A percentile compares a stretch with the other conserved stretches of the same genome.
Evolutionary conservation across 2,329 filamentous ascomycete species (phyloP).

Genomic region (Alternaria arborescens): DNA sequence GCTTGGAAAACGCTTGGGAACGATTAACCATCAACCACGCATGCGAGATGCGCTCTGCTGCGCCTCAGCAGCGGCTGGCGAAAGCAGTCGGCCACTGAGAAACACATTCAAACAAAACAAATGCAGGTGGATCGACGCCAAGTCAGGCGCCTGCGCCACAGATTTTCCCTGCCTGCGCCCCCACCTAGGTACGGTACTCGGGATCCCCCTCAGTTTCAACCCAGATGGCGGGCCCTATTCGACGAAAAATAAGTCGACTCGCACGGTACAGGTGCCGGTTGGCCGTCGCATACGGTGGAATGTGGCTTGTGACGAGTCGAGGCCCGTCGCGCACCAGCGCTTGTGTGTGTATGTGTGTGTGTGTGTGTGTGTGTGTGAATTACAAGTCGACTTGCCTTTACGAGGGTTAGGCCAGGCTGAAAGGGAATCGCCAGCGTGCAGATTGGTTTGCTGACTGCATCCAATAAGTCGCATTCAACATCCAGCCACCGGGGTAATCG

Average conservation of each 20-base stretch:
- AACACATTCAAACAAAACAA: neutral
- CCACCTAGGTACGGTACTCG: neutral
- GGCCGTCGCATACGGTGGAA: neutral
- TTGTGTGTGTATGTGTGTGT: neutral
- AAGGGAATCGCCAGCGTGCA: neutral
- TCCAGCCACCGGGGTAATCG: neutral
- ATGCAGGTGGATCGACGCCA: neutral
- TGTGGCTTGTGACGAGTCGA: neutral
- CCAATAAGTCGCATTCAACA: neutral
- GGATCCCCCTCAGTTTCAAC: neutral
- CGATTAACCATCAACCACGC: neutral
- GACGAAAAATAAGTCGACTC: neutral
- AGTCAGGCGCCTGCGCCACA: neutral
- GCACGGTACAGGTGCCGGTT: neutral
- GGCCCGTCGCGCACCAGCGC: neutral
- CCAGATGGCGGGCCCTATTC: neutral
- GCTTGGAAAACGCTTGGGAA: slow-evolving; percentile 28
- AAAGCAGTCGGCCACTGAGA: neutral
- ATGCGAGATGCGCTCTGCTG: neutral
- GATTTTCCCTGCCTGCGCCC: neutral
- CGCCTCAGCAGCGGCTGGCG: neutral
- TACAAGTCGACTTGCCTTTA: slow-evolving; percentile 9
- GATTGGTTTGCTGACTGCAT: slow-evolving; percentile 15
- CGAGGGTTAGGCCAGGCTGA: neutral
- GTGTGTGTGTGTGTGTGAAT: slow-evolving; percentile 2